These are phyloP conservation scores for Pyricularia grisea DNA, from an alignment of 2,329 filamentous ascomycete species.

Conservation along the genomic window DNA sequence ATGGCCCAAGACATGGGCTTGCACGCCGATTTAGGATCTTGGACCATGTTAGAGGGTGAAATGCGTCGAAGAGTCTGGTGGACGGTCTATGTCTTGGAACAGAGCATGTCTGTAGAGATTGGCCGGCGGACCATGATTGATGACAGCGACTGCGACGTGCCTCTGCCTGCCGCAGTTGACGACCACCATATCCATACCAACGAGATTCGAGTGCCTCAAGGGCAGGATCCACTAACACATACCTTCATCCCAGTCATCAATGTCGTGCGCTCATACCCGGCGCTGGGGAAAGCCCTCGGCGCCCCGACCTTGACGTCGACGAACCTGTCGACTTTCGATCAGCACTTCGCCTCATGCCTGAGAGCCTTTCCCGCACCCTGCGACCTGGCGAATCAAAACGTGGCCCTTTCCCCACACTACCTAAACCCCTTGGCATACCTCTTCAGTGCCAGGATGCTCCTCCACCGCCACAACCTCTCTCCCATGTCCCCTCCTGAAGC, in stretches of 20 bases:
- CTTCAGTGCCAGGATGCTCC: conserved; percentile 71
- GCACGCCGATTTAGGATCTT: conserved; percentile 64
- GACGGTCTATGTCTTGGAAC: conserved; percentile 84
- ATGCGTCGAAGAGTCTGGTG: conserved; percentile 89
- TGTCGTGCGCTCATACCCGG: conserved; percentile 67
- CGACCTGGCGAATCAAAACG: conserved; percentile 50
- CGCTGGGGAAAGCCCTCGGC: conserved; percentile 61
- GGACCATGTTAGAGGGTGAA: conserved; percentile 69
- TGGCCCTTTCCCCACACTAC: conserved; percentile 62
- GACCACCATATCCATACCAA: conserved; percentile 64
- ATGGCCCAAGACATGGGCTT: conserved; percentile 78
- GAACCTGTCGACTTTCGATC: conserved; percentile 69
- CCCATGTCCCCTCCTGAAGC: conserved; percentile 58
- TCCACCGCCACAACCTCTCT: conserved; percentile 82
- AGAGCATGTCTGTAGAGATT: conserved; percentile 69
- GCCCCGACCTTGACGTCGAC: conserved; percentile 55
- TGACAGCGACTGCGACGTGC: conserved; percentile 80
- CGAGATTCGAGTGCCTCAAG: conserved; percentile 42
- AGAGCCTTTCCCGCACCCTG: conserved; percentile 67
- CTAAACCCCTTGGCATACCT: conserved; percentile 70
- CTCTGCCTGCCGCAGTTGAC: conserved; percentile 69
- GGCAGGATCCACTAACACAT: conserved; percentile 49
- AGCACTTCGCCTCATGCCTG: conserved; percentile 68
- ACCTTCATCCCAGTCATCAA: conserved; percentile 73
- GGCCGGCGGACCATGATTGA: conserved; percentile 75